phyloP scores from a whole-genome alignment of 78 protist species.

The Pelomyxa schiedti region DNA sequence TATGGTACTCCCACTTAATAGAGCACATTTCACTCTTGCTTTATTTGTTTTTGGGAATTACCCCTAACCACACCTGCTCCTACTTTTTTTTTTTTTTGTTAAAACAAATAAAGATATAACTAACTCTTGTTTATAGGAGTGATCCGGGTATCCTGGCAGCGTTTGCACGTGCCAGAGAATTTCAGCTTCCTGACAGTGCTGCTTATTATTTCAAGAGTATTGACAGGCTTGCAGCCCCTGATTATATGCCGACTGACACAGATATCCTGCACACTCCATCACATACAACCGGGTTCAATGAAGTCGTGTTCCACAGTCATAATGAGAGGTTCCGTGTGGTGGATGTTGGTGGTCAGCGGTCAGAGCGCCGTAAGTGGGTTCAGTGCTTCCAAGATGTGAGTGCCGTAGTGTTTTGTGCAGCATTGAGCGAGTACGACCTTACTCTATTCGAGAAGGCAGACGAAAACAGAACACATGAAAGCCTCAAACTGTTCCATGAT shows the following conservation, averaged over 20 bases:
- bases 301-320: conserved; percentile 38
- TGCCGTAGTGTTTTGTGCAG: conserved; percentile 49
- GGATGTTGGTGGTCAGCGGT: conserved; percentile 62
- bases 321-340: conserved; percentile 35
- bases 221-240: conserved; percentile 35
- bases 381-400: conserved; percentile 57
- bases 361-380: conserved; percentile 58
- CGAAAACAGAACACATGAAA: conserved; percentile 49
- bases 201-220: conserved; percentile 36
- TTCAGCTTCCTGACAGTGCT: not conserved
- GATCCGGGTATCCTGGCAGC: not conserved
- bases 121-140: not conserved
- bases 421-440: conserved; percentile 51
- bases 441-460: conserved; percentile 51
- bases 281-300: conserved; percentile 63
- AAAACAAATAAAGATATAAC: too few relatives aligned
- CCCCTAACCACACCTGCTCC: too few relatives aligned
- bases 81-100: too few relatives aligned
- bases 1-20: not conserved
- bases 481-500: conserved; percentile 40
- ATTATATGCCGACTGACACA: conserved; percentile 54
- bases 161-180: not conserved
- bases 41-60: too few relatives aligned
- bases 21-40: too few relatives aligned
- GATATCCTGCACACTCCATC: conserved; percentile 64